Evolutionary conservation across 352 stramenopile species (phyloP).

Genomic region (Globisporangium abappressorium): DNA sequence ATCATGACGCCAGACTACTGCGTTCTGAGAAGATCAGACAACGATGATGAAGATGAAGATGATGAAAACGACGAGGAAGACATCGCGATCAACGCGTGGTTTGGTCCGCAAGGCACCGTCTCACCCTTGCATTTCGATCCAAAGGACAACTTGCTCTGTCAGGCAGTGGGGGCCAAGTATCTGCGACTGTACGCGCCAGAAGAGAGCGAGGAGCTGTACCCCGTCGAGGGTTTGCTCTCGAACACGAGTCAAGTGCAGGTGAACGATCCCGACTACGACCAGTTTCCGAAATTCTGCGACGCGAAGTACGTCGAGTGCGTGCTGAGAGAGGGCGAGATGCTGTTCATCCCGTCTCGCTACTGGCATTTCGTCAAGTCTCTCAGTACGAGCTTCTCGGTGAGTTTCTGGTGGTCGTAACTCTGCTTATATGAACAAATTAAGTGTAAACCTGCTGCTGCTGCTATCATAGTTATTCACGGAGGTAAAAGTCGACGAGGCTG

Average conservation of each 20-base stretch:
- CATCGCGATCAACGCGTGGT: slow-evolving; percentile 86
- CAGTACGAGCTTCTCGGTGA: slow-evolving; percentile 77
- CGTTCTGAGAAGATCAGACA: slow-evolving; percentile 37
- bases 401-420: slow-evolving; percentile 69
- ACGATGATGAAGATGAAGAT: slow-evolving; percentile 25
- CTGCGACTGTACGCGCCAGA: slow-evolving; percentile 71
- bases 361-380: slow-evolving; percentile 89
- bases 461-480: slow-evolving; percentile 29
- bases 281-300: slow-evolving; percentile 50
- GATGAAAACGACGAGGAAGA: slow-evolving; percentile 44
- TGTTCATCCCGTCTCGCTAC: slow-evolving; percentile 87
- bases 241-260: slow-evolving; percentile 85
- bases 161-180: slow-evolving; percentile 85
- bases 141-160: slow-evolving; percentile 88
- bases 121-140: slow-evolving; percentile 89
- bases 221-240: slow-evolving; percentile 74
- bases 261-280: slow-evolving; percentile 37
- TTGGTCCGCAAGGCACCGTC: slow-evolving; percentile 73
- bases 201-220: slow-evolving; percentile 76
- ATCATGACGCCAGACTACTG: slow-evolving; percentile 90
- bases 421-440: not conserved
- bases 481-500: slow-evolving; percentile 73
- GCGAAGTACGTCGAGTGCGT: slow-evolving; percentile 72
- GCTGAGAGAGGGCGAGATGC: slow-evolving; percentile 66
- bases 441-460: not conserved